A percentile compares a stretch with the other conserved stretches of the same genome.
Evolutionary conservation across 208 protist genomes (phyloP).

Genomic region (Trypanosoma scelopori): DNA sequence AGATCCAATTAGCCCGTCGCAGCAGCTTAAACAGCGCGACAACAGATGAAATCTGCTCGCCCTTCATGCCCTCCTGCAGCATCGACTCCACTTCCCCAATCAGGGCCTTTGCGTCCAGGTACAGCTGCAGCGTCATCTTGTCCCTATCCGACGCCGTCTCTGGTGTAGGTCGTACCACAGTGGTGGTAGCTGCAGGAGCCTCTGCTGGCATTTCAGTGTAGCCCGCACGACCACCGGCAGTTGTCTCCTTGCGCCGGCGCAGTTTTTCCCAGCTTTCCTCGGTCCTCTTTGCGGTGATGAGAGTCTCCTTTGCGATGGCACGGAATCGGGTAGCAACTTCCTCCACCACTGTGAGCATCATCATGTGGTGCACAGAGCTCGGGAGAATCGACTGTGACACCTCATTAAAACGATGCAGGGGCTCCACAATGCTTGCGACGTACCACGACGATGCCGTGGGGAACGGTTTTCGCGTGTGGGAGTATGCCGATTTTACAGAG

Average conservation of each 20-base stretch:
- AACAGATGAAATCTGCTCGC: slow-evolving; percentile 26
- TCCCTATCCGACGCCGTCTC: slow-evolving; percentile 81
- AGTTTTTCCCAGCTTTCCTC: slow-evolving; percentile 91
- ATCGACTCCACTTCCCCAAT: slow-evolving; percentile 18
- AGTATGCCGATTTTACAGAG: slow-evolving; percentile 71
- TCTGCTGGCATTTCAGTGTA: neutral
- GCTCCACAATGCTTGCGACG: slow-evolving; percentile 48
- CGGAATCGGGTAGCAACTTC: slow-evolving; percentile 45
- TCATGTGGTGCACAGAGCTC: neutral
- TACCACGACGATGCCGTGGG: slow-evolving; percentile 79
- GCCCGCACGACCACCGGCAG: slow-evolving; percentile 3
- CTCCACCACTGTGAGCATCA: slow-evolving; percentile 21
- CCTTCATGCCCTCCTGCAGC: slow-evolving; percentile 11
- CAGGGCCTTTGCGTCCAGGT: slow-evolving; percentile 70
- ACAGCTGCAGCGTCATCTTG: slow-evolving; percentile 87
- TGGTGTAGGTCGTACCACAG: slow-evolving; percentile 30
- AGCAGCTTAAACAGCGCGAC: slow-evolving; percentile 37
- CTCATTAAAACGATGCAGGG: slow-evolving; percentile 46
- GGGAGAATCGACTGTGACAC: neutral
- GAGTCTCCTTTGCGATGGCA: slow-evolving; percentile 60
- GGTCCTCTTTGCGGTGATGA: slow-evolving; percentile 80
- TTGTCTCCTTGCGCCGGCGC: slow-evolving; percentile 59
- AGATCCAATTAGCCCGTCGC: slow-evolving; percentile 77
- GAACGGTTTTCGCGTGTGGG: slow-evolving; percentile 64
- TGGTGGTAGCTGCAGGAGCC: neutral